phyloP scores from a whole-genome alignment of 2,329 filamentous ascomycete genomes.

The Diaporthe ampelina region DNA sequence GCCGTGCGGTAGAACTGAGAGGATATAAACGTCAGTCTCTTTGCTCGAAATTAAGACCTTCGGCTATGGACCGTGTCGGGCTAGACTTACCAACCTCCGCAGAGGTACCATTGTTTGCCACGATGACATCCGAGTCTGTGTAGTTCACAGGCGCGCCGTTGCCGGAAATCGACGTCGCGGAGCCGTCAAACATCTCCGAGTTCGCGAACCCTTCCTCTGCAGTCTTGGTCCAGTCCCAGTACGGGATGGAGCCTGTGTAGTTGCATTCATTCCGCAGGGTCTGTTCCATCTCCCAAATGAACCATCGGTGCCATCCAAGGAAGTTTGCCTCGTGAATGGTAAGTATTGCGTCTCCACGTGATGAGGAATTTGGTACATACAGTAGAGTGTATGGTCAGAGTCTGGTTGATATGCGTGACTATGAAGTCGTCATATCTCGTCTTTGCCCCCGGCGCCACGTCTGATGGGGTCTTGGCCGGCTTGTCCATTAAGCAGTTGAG shows the following conservation, averaged over 20 bases:
- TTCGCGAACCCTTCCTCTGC: conserved; percentile 52
- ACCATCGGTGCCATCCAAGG: conserved; percentile 50
- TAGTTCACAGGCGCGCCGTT: conserved; percentile 54
- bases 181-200: conserved; percentile 65
- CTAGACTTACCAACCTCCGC: conserved; percentile 43
- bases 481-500: conserved; percentile 53
- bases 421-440: conserved; percentile 60
- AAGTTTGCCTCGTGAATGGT: conserved; percentile 46
- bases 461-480: conserved; percentile 48
- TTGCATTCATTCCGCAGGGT: conserved; percentile 52
- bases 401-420: conserved; percentile 63
- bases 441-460: conserved; percentile 51
- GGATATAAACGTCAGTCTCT: not conserved
- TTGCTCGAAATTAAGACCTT: conserved; percentile 42
- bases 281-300: conserved; percentile 48
- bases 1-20: conserved; percentile 57
- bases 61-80: not conserved
- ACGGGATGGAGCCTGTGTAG: conserved; percentile 56
- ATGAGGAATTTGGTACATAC: not conserved
- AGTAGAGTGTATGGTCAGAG: conserved; percentile 54
- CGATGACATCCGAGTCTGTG: conserved; percentile 16
- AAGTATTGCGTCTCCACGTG: conserved; percentile 43
- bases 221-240: conserved; percentile 62
- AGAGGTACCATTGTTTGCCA: conserved; percentile 2
- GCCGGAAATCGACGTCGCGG: conserved; percentile 58